Conservation (phyloP, 148 eudicot species). For the Oxyria digyna region DNA sequence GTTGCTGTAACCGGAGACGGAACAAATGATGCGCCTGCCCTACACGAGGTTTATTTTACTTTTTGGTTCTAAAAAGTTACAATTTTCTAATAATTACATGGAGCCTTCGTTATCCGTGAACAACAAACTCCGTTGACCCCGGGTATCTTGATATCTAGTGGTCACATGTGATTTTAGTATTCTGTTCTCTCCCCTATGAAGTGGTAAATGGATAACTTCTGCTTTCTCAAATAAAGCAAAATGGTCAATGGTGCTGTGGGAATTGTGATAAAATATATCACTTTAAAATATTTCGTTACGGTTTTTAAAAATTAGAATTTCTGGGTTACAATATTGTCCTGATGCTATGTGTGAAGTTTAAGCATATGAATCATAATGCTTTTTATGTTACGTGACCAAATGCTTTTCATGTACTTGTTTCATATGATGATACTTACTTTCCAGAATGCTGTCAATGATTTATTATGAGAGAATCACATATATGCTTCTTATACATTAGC, state of each 20-base stretch:
- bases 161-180: neutral
- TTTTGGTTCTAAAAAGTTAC: neutral
- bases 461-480: neutral
- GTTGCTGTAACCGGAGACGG: conserved; percentile 99
- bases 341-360: neutral
- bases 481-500: neutral
- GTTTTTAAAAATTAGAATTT: neutral
- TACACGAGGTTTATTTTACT: conserved; percentile 55
- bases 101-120: neutral
- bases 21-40: conserved; percentile 96
- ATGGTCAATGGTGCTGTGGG: neutral
- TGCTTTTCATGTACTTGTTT: neutral
- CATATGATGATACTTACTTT: neutral
- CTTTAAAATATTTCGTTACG: neutral
- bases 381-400: neutral
- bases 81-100: neutral
- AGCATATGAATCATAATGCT: neutral
- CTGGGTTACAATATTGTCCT: too few relatives aligned
- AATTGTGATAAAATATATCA: neutral
- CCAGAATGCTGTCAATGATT: neutral
- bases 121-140: neutral
- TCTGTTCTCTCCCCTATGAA: neutral
- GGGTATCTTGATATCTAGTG: too few relatives aligned
- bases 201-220: neutral
- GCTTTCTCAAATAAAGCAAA: neutral